Base-by-base conservation (phyloP, 495 filamentous ascomycete species). In the Lasiosphaeris hirsuta region DNA sequence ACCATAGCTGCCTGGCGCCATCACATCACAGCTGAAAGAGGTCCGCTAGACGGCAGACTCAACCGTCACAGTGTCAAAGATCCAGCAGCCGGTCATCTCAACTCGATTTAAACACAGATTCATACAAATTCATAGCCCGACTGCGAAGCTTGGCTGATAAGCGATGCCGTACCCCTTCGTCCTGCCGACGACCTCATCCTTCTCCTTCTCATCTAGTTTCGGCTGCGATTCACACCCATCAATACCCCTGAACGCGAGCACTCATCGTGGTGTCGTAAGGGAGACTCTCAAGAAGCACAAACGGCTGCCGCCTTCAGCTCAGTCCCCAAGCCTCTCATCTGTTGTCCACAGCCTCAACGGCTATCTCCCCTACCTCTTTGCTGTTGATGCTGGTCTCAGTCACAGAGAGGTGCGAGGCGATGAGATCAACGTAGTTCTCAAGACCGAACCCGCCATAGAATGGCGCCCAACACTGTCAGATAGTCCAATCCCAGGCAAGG, bases 101-200 rank as follows among this genome's bases (percentile, higher is more conserved):
- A 30, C 23, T 30, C 5, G 23, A 30, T 13, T 19, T 55, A 13
- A 18, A 17, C 42, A 30, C 37, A 35, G n/a, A 40, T 6, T 47
- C 18, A 6, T 13, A 18, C 18, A 51, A 10, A 30, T 51, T 17
- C 23, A 30, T 30, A 30, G 23, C 23, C 23, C 2, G 23, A 30
- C 23, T 30, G 23, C 23, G 23, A 30, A 30, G 23, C 23, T 1
- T 4, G 30, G 10, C 49, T 19, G 7, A 3, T 7, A 14, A 5
- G 81, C 57, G 35, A 96, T 96, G 92, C 90, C 93, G 42, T 96
- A 86, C 69, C 85, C 86, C 15, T 95, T 92, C 64, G 75, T 79
- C 35, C 82, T 96, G 38, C 89, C 92, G 3, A 96, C 91, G 17
- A 96, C 92, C 18, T 94, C 90, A 2, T 78, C 84, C 42, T 83